phyloP scores from a whole-genome alignment of 1,284 basidiomycete genomes.

The Malassezia nana region DNA sequence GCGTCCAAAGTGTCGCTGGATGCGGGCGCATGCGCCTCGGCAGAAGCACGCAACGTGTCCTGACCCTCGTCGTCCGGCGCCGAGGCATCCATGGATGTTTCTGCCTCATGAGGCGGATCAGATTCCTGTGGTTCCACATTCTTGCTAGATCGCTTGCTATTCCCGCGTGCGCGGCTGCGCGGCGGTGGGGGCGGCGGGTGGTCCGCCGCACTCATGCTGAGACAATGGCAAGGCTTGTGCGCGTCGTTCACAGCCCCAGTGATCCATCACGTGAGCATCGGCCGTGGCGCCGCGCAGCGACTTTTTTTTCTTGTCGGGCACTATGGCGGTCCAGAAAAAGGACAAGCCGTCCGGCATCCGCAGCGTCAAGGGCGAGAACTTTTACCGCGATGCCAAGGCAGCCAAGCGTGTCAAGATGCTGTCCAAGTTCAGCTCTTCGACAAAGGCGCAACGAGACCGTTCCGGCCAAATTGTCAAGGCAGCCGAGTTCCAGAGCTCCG shows the following conservation, averaged over 20 bases:
- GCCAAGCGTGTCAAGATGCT: slow-evolving; percentile 46
- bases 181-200: slow-evolving; percentile 12
- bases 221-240: background rate
- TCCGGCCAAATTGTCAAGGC: slow-evolving; percentile 42
- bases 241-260: background rate
- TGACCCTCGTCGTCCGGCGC: background rate
- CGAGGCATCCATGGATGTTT: background rate
- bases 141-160: background rate
- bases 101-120: background rate
- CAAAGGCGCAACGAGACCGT: slow-evolving; percentile 43
- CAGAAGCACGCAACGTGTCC: too few relatives aligned
- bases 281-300: background rate
- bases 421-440: slow-evolving; percentile 38
- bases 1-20: too few relatives aligned
- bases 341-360: slow-evolving; percentile 16
- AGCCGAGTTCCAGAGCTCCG: slow-evolving; percentile 42
- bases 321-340: slow-evolving; percentile 32
- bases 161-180: slow-evolving; percentile 7
- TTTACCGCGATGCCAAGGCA: slow-evolving; percentile 47
- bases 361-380: slow-evolving; percentile 45
- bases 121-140: background rate
- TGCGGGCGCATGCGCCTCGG: too few relatives aligned
- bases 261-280: background rate
- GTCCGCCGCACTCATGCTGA: slow-evolving; percentile 5
- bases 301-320: slow-evolving; percentile 8